A percentile compares a stretch with the other conserved stretches of the same genome.
phyloP scores from a whole-genome alignment of 148 eudicot species.

The Arbutus unedo region DNA sequence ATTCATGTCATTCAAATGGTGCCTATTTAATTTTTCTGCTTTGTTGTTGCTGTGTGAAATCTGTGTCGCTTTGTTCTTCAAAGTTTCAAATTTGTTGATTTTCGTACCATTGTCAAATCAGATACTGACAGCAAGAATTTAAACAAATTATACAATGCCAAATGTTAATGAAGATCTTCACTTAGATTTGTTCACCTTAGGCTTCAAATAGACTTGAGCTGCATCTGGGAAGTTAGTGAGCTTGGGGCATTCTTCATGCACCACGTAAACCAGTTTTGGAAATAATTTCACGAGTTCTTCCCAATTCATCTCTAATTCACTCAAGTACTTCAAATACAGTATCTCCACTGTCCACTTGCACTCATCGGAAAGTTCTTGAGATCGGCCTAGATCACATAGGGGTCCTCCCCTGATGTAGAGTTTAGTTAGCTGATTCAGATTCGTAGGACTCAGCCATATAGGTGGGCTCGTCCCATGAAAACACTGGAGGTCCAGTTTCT shows the following conservation, averaged over 20 bases:
- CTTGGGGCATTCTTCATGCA: conserved; percentile 26
- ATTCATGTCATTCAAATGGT: too few relatives aligned
- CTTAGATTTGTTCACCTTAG: neutral
- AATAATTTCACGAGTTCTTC: neutral
- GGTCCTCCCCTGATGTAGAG: conserved; percentile 47
- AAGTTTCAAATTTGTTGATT: too few relatives aligned
- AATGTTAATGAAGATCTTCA: neutral
- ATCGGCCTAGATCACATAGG: conserved; percentile 19
- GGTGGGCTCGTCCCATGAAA: conserved; percentile 18
- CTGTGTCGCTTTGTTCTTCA: too few relatives aligned
- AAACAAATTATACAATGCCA: neutral
- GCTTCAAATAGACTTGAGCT: neutral
- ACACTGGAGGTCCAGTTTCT: conserved; percentile 42
- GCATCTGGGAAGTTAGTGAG: conserved; percentile 26
- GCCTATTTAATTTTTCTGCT: too few relatives aligned
- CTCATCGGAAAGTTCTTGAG: too few relatives aligned
- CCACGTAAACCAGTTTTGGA: conserved; percentile 17
- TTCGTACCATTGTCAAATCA: too few relatives aligned
- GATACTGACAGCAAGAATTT: too few relatives aligned
- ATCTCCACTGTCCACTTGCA: conserved; percentile 26
- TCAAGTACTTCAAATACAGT: conserved; percentile 19
- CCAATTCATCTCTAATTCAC: neutral
- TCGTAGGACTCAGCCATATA: conserved; percentile 17
- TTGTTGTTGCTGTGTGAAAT: too few relatives aligned
- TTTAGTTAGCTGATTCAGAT: conserved; percentile 27